Base-by-base conservation (phyloP, 148 eudicot species). In the Camellia lanceoleosa region DNA sequence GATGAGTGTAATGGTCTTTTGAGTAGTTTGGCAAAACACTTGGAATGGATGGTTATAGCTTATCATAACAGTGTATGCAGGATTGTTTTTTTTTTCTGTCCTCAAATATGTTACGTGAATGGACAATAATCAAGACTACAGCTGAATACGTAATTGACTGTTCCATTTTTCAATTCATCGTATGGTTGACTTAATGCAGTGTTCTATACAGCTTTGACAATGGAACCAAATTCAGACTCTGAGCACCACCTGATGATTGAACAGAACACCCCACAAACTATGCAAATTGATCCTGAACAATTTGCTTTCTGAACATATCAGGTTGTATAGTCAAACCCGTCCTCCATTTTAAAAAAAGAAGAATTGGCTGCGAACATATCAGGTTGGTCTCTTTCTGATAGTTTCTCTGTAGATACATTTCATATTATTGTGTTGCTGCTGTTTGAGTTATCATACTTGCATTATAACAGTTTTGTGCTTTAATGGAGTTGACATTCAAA, bases 271-370 rank as follows among this genome's bases (percentile, higher is more conserved):
- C 64, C 49, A 14, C 86, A 82, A 52, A 23, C 73, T 30, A 85
- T 83, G 83, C 89, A 88, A 81, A 92, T 96, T 82, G 95, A 96
- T 89, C 92, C 95, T n/a, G n/a, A n/a, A n/a, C n/a, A n/a, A n/a
- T n/a, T n/a, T n/a, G n/a, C n/a, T n/a, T n/a, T n/a, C n/a, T n/a
- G n/a, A n/a, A n/a, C n/a, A n/a, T n/a, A n/a, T n/a, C n/a, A n/a
- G n/a, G n/a, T n/a, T n/a, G n/a, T n/a, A n/a, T n/a, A n/a, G n/a
- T n/a, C n/a, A n/a, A n/a, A n/a, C n/a, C n/a, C n/a, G n/a, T n/a
- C n/a, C n/a, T n/a, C n/a, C n/a, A n/a, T n/a, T n/a, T n/a, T n/a
- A n/a, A n/a, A n/a, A n/a, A n/a, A n/a, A n/a, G n/a, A n/a, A n/a
- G n/a, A n/a, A n/a, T n/a, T n/a, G n/a, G n/a, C n/a, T n/a, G n/a